Percentiles rank a stretch among this genome's conserved stretches.
phyloP scores from a whole-genome alignment of 495 filamentous ascomycete genomes.

The Penicillium malachiteum region DNA sequence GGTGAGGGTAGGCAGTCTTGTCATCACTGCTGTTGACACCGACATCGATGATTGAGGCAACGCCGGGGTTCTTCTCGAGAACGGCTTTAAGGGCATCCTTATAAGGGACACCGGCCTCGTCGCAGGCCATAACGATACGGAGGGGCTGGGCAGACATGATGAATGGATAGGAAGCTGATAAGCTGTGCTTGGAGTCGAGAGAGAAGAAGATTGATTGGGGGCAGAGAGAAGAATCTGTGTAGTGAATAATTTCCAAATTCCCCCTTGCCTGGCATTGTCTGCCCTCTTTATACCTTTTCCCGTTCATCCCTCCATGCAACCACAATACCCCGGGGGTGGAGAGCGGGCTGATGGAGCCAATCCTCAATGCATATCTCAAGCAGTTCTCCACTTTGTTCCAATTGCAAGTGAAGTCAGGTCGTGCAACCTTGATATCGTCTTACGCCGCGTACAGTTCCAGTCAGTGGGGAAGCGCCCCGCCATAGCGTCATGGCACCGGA shows the following conservation, averaged over 20 bases:
- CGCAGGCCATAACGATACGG: slow-evolving; percentile 61
- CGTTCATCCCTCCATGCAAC: slow-evolving; percentile 7
- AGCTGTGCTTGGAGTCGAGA: neutral
- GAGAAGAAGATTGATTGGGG: slow-evolving; percentile 2
- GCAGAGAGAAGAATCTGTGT: neutral
- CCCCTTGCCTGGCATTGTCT: neutral
- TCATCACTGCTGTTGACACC: slow-evolving; percentile 64
- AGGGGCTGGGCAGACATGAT: slow-evolving; percentile 47
- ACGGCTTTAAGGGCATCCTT: slow-evolving; percentile 75
- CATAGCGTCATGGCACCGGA: slow-evolving; percentile 21
- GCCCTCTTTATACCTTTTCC: slow-evolving; percentile 22
- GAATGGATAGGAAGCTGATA: neutral
- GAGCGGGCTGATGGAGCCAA: slow-evolving; percentile 19
- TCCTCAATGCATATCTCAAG: slow-evolving; percentile 10
- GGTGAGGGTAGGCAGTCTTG: slow-evolving; percentile 82
- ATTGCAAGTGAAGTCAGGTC: slow-evolving; percentile 2
- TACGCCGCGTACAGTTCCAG: slow-evolving; percentile 8
- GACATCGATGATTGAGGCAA: slow-evolving; percentile 67
- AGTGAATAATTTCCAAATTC: neutral
- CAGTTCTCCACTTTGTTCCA: slow-evolving; percentile 12
- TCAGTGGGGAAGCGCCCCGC: slow-evolving; percentile 4
- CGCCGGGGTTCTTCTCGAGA: slow-evolving; percentile 64
- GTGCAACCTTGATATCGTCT: slow-evolving; percentile 9
- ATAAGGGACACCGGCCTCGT: slow-evolving; percentile 77
- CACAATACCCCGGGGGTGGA: slow-evolving; percentile 10